phyloP scores from a whole-genome alignment of 495 filamentous ascomycete species.

The Aspergillus haitiensis region DNA sequence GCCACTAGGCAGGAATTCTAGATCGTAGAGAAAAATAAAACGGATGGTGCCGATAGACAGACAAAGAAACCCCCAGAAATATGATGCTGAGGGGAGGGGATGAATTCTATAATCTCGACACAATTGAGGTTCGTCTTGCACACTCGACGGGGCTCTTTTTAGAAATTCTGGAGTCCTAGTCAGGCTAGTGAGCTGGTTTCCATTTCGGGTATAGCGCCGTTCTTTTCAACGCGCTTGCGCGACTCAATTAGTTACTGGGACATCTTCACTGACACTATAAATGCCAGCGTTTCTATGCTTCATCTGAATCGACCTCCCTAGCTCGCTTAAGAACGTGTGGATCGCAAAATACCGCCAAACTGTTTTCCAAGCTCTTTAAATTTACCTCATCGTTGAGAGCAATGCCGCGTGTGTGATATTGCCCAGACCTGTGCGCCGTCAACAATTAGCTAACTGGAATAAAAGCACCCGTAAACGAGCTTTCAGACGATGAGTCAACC shows the following conservation, averaged over 20 bases:
- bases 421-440: conserved; percentile 15
- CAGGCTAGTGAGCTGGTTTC: conserved; percentile 38
- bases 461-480: conserved; percentile 41
- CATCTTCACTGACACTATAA: conserved; percentile 10
- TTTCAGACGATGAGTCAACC: conserved; percentile 49
- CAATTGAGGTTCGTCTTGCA: conserved; percentile 18
- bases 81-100: conserved; percentile 10
- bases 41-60: conserved; percentile 11
- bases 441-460: conserved; percentile 18
- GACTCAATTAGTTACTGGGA: conserved; percentile 18
- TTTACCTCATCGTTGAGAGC: conserved; percentile 27
- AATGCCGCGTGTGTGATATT: conserved; percentile 43
- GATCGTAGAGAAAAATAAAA: conserved; percentile 20
- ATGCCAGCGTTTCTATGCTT: neutral
- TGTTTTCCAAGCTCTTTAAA: conserved; percentile 36
- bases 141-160: conserved; percentile 27
- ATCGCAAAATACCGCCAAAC: conserved; percentile 30
- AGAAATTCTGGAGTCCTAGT: conserved; percentile 35
- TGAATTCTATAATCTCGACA: conserved; percentile 15
- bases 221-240: conserved; percentile 25
- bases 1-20: conserved; percentile 34
- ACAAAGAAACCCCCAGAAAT: conserved; percentile 23
- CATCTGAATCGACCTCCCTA: neutral
- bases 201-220: conserved; percentile 38
- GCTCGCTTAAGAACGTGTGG: neutral